Evolutionary conservation across 2,329 filamentous ascomycete species (phyloP).

Genomic region (Raffaelea ambrosiae): DNA sequence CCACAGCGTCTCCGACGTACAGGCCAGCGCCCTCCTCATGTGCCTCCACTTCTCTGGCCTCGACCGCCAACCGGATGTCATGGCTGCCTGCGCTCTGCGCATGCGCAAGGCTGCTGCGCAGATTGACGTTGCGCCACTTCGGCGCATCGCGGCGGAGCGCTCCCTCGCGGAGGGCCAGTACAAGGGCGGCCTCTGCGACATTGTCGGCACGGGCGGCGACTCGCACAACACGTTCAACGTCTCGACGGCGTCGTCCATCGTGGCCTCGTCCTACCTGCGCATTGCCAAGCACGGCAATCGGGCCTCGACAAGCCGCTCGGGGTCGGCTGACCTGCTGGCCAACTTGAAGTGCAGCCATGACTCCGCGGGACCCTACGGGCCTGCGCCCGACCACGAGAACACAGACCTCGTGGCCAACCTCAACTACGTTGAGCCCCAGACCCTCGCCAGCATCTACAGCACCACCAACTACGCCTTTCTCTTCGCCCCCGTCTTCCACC

Average conservation of each 20-base stretch:
- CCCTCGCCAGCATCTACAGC: slow-evolving; percentile 64
- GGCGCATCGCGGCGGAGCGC: slow-evolving; percentile 49
- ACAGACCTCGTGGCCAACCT: slow-evolving; percentile 57
- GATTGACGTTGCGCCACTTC: slow-evolving; percentile 58
- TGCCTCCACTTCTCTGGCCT: slow-evolving; percentile 84
- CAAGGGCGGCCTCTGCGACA: slow-evolving; percentile 80
- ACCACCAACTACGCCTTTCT: slow-evolving; percentile 88
- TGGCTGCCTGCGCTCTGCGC: slow-evolving; percentile 71
- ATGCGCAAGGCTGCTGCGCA: slow-evolving; percentile 75
- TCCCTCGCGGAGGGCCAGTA: slow-evolving; percentile 65
- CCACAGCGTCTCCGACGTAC: slow-evolving; percentile 77
- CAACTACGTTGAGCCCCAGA: slow-evolving; percentile 61
- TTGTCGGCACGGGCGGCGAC: slow-evolving; percentile 95
- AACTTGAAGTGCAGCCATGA: slow-evolving; percentile 40
- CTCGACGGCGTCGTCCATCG: slow-evolving; percentile 85
- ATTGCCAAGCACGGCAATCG: slow-evolving; percentile 95
- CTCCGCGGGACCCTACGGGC: too few relatives aligned
- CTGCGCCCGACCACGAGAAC: slow-evolving; percentile 6
- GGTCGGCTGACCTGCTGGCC: slow-evolving; percentile 84
- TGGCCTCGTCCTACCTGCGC: slow-evolving; percentile 76
- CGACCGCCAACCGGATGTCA: slow-evolving; percentile 75
- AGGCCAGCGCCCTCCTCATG: slow-evolving; percentile 80
- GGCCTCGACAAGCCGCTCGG: slow-evolving; percentile 90
- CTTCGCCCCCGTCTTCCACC: slow-evolving; percentile 93
- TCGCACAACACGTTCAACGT: slow-evolving; percentile 98